Evolutionary conservation across 225 moss, liverwort and hornwort species (phyloP).

Genomic region (Pseudoscleropodium purum): DNA sequence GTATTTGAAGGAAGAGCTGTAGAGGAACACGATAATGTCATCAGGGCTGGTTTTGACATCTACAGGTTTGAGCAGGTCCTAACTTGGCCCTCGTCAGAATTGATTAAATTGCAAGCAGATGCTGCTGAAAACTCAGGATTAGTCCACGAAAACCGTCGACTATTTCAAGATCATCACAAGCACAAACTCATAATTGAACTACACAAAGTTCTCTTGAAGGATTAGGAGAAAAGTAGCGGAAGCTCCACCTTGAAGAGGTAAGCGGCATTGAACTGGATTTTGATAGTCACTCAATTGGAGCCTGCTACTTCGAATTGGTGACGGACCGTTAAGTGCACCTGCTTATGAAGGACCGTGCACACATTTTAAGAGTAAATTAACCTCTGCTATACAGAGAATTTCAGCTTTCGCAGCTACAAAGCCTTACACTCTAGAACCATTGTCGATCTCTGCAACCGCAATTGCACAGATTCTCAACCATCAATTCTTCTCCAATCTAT

Average conservation of each 20-base stretch:
- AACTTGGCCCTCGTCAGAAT: not conserved
- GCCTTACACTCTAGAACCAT: not conserved
- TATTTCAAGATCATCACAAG: not conserved
- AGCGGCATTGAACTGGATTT: slow-evolving; percentile 25
- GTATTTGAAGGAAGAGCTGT: slow-evolving; percentile 64
- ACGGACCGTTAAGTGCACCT: slow-evolving; percentile 28
- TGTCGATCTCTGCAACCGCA: not conserved
- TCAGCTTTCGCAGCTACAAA: not conserved
- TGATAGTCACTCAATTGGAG: slow-evolving; percentile 16
- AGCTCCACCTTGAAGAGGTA: slow-evolving; percentile 50
- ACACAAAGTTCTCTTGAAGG: not conserved
- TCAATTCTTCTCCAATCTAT: not conserved
- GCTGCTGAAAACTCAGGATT: not conserved
- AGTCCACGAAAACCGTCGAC: not conserved
- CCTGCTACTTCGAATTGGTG: slow-evolving; percentile 26
- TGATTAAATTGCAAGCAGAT: not conserved
- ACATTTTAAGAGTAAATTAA: not conserved
- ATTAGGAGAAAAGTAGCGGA: not conserved
- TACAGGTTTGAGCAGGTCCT: not conserved
- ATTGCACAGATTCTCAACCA: not conserved
- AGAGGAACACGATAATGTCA: not conserved
- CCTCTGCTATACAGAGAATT: not conserved
- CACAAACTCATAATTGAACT: not conserved
- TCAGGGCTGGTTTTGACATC: not conserved
- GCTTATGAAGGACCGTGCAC: slow-evolving; percentile 11